phyloP scores from a whole-genome alignment of 441 rosid species.

The Syzygium malaccense region DNA sequence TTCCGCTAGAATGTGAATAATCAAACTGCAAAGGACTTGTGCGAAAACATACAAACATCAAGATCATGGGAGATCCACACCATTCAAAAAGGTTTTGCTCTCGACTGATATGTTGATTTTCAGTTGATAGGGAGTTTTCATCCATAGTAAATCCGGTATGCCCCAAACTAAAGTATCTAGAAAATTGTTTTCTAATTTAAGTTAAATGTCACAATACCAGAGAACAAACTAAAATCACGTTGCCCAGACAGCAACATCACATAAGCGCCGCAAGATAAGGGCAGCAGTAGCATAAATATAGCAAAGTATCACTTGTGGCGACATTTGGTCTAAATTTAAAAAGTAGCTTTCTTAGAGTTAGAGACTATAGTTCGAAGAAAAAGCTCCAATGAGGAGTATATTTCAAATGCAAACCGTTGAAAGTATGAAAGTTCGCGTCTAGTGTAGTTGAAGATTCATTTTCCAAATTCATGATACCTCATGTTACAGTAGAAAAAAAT shows the following conservation, averaged over 20 bases:
- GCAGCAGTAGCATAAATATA: not conserved
- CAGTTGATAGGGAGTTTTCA: not conserved
- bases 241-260: not conserved
- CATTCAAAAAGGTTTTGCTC: not conserved
- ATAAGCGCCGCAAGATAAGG: not conserved
- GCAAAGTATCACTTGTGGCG: not conserved
- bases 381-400: not conserved
- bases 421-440: not conserved
- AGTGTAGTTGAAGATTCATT: not conserved
- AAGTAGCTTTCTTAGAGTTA: not conserved
- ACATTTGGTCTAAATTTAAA: not conserved
- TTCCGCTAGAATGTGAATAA: conserved; percentile 1
- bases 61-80: not conserved
- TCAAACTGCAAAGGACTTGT: conserved; percentile 19
- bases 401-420: not conserved
- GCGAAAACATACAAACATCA: not conserved
- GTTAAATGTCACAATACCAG: not conserved
- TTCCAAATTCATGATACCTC: not conserved
- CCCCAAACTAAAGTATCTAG: not conserved
- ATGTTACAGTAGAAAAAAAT: not conserved
- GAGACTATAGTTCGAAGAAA: not conserved
- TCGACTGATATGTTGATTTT: not conserved
- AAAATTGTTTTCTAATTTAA: not conserved
- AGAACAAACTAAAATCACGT: not conserved
- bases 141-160: not conserved